These are phyloP conservation scores for Asterella californica DNA, from an alignment of 225 moss, liverwort and hornwort genomes.

Conservation along the genomic window DNA sequence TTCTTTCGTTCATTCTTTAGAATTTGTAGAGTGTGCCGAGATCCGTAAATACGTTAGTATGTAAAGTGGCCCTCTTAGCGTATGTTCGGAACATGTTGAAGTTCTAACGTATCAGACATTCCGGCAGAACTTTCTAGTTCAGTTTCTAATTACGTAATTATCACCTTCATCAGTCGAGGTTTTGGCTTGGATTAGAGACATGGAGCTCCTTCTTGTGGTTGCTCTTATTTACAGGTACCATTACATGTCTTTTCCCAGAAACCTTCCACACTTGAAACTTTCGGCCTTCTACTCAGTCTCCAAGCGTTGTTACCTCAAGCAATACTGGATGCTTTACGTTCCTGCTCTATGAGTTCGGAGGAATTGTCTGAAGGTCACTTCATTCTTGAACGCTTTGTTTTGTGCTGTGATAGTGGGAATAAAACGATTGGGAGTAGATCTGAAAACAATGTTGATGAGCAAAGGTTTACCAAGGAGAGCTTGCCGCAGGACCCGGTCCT, in stretches of 20 bases:
- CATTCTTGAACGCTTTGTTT: constrained; percentile 17
- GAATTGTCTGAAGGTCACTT: neutral
- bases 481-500: neutral
- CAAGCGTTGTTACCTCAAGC: neutral
- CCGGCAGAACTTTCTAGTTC: neutral
- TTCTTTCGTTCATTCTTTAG: neutral
- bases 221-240: constrained; percentile 74
- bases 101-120: neutral
- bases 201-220: constrained; percentile 73
- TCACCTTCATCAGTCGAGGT: constrained; percentile 59
- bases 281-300: neutral
- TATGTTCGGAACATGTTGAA: too few relatives aligned
- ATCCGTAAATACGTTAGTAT: too few relatives aligned
- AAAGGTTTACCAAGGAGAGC: neutral
- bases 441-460: neutral
- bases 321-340: neutral
- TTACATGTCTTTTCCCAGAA: neutral
- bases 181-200: constrained; percentile 77
- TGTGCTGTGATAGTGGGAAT: constrained; percentile 49
- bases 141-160: neutral
- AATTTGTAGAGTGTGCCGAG: neutral
- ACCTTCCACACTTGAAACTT: neutral
- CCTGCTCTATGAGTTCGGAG: neutral
- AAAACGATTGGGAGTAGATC: constrained; percentile 21
- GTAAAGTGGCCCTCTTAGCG: too few relatives aligned